Conservation (phyloP, 768 basidiomycete genomes). For the Pleurotus pulmonarius region DNA sequence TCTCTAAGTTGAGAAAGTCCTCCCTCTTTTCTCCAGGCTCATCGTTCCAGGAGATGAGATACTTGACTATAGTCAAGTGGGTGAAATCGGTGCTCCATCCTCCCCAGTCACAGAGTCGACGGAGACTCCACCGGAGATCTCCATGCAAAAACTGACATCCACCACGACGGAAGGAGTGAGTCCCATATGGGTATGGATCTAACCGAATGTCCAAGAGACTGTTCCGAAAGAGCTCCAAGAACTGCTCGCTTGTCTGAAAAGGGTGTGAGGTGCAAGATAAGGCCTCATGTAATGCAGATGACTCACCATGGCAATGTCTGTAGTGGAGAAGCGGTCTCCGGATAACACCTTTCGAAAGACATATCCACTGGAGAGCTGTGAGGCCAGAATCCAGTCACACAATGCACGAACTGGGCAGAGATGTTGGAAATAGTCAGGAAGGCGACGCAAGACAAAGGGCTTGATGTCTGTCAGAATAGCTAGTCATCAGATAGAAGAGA, state of each 20-base stretch:
- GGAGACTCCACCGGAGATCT: too few relatives aligned
- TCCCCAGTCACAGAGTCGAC: conserved; percentile 43
- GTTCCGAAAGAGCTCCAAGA: conserved; percentile 34
- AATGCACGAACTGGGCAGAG: conserved; percentile 31
- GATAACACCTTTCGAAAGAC: conserved; percentile 27
- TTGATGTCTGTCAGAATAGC: conserved; percentile 19
- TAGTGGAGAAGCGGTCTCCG: conserved; percentile 21
- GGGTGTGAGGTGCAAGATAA: background rate
- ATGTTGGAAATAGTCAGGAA: conserved; percentile 22
- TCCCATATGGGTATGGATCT: conserved; percentile 33
- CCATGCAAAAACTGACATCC: conserved; percentile 43
- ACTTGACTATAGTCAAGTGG: conserved; percentile 36
- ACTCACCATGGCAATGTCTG: conserved; percentile 21
- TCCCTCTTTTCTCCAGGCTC: conserved; percentile 25
- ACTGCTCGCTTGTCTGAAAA: conserved; percentile 28
- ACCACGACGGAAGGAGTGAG: conserved; percentile 36
- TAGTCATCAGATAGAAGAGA: background rate
- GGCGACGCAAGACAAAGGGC: conserved; percentile 22
- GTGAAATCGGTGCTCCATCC: conserved; percentile 40
- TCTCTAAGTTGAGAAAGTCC: conserved; percentile 32
- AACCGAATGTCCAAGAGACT: conserved; percentile 35
- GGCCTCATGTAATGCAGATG: background rate
- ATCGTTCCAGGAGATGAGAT: conserved; percentile 39
- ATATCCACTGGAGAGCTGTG: conserved; percentile 22
- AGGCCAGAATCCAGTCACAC: conserved; percentile 21